phyloP scores from a whole-genome alignment of 2,329 filamentous ascomycete species.

The Botrytis deweyae region DNA sequence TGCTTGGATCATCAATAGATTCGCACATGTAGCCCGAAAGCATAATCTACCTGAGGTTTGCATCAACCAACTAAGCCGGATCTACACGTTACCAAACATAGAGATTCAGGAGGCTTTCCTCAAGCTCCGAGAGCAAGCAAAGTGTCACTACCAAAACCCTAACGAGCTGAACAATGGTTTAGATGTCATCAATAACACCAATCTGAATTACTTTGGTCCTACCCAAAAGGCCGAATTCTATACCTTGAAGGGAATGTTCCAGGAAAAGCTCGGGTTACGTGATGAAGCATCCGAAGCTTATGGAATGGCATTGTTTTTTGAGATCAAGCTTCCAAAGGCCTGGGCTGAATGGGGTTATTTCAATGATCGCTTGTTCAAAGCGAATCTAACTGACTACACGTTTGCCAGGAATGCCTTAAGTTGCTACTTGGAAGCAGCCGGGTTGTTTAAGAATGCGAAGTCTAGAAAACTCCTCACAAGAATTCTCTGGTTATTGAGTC shows the following conservation, averaged over 20 bases:
- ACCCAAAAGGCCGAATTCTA: constrained; percentile 99
- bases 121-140: constrained; percentile 96
- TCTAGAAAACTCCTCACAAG: constrained; percentile 89
- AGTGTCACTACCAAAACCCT: constrained; percentile 96
- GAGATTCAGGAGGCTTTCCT: constrained; percentile 99
- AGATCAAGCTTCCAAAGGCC: constrained; percentile 91
- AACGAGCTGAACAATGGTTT: constrained; percentile 88
- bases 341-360: constrained; percentile 99
- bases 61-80: constrained; percentile 93
- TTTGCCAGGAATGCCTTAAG: constrained; percentile 89
- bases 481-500: constrained; percentile 90
- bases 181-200: constrained; percentile 99
- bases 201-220: constrained; percentile 94
- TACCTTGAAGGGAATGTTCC: constrained; percentile 98
- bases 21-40: constrained; percentile 95
- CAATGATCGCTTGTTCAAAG: constrained; percentile 95
- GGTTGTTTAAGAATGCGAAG: constrained; percentile 96
- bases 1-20: constrained; percentile 99
- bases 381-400: constrained; percentile 76
- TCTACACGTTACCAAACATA: constrained; percentile 98
- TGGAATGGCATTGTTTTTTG: constrained; percentile 92
- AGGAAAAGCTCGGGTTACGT: constrained; percentile 88
- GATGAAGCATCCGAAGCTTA: constrained; percentile 92
- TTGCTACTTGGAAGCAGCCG: constrained; percentile 93
- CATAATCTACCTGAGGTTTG: constrained; percentile 96